Conservation (phyloP, 371 early-diverging fungal genomes). For the Dinochytrium kinnereticum region DNA sequence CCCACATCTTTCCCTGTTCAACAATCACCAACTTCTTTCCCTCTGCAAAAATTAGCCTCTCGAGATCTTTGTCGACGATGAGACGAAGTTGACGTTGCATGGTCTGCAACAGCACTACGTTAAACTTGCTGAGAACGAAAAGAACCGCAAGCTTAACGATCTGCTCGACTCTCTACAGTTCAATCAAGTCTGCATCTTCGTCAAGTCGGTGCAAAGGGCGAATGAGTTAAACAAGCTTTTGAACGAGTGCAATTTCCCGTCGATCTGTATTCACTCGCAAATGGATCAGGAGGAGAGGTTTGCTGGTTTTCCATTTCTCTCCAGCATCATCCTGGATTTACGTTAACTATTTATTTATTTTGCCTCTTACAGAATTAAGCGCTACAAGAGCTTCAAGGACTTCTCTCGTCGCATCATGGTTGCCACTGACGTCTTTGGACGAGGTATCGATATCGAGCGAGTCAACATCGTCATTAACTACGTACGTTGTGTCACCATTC, state of each 20-base stretch:
- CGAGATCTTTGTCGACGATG: constrained; percentile 98
- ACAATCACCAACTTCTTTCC: not conserved
- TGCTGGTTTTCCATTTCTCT: not conserved
- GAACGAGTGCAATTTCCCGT: constrained; percentile 90
- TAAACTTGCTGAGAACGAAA: constrained; percentile 82
- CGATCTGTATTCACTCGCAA: constrained; percentile 90
- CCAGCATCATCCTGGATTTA: not conserved
- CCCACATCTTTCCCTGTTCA: too few species aligned
- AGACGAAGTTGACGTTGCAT: constrained; percentile 96
- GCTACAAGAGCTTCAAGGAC: constrained; percentile 96
- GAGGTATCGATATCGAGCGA: constrained; percentile 99
- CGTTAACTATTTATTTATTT: not conserved
- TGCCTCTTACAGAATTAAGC: constrained; percentile 66
- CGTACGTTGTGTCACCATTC: constrained; percentile 13
- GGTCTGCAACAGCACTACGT: constrained; percentile 97
- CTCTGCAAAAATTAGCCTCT: constrained; percentile 66
- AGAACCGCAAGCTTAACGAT: constrained; percentile 93
- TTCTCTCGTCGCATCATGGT: constrained; percentile 95
- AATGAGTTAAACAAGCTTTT: constrained; percentile 88
- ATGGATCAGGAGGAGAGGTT: constrained; percentile 89
- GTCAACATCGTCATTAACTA: constrained; percentile 99
- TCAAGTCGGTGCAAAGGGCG: constrained; percentile 89
- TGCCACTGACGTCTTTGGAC: constrained; percentile 97
- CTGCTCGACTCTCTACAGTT: constrained; percentile 94
- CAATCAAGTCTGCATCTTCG: constrained; percentile 98